Base-by-base conservation (phyloP, 345 rosid species). In the Eucalyptus sideroxylon region DNA sequence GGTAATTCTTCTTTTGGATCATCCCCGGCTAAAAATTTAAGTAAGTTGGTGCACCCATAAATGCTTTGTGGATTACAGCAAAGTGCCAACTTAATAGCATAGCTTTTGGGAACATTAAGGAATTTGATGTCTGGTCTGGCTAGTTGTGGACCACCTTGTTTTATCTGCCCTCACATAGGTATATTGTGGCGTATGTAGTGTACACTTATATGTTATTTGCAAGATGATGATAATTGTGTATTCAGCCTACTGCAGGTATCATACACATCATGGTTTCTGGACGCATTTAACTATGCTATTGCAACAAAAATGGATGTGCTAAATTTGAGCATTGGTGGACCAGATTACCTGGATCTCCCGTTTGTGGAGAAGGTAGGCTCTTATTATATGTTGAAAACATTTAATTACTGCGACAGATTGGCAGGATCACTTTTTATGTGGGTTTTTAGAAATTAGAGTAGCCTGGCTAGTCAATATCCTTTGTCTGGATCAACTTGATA, bases 171-270 rank as follows among this genome's bases (percentile, higher is more conserved):
- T 11, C 27, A 37, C 16, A 21, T 77, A 11, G 27, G 83, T 11
- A 37, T 21, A 77, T 77, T 77, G 47, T 0, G 1, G 83, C 47
- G 0, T 77, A 77, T 77, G 47, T 37, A 21, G 83, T 40, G 45
- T 37, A 21, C 83, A 7, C 2, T 86, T 86, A 86, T 19, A 86
- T 34, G 60, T 88, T 50, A 92, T 91, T 93, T 91, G 89, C 93
- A 88, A 92, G 94, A 93, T 94, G 95, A 93, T 96, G 97, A 98
- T 92, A 96, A 95, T 90, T 95, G 93, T 91, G 91, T 94, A 90
- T 96, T 95, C 97, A 98, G 99, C 98, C 94, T 93, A 92, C 92
- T 98, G 98, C 98, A 98, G 99, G 98, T 98, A 94, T 98, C 99
- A 67, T 98, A 97, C 91, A 96, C 99, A n/a, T 98, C 99, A 80